phyloP scores from a whole-genome alignment of 495 filamentous ascomycete genomes.

The Aspergillus nidulans region DNA sequence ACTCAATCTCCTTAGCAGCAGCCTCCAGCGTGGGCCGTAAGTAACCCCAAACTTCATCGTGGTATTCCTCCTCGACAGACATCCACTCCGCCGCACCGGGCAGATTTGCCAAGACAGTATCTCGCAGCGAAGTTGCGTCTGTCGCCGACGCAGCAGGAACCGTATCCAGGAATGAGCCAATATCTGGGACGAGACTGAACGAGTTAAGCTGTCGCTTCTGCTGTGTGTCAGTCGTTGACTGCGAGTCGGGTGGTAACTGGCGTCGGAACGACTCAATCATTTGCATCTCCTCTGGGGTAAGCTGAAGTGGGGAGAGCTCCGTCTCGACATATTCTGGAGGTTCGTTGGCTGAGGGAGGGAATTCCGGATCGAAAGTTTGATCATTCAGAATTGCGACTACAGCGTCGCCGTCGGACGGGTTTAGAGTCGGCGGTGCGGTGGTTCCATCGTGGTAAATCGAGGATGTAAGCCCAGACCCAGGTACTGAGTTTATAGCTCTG shows the following conservation, averaged over 20 bases:
- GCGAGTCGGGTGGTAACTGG: constrained; percentile 6
- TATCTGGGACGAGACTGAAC: constrained; percentile 42
- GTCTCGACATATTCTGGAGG: constrained; percentile 42
- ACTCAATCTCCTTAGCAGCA: constrained; percentile 56
- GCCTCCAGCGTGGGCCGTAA: constrained; percentile 56
- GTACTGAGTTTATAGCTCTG: constrained; percentile 13
- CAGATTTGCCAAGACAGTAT: constrained; percentile 26
- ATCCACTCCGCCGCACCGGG: constrained; percentile 52
- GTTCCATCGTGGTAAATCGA: neutral
- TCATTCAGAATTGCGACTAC: constrained; percentile 50
- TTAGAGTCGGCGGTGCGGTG: neutral
- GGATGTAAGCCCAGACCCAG: neutral
- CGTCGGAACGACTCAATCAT: constrained; percentile 37
- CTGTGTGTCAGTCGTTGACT: constrained; percentile 4
- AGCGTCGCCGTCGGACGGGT: constrained; percentile 36
- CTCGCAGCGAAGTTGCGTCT: constrained; percentile 22
- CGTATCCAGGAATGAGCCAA: constrained; percentile 32
- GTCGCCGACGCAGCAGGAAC: neutral
- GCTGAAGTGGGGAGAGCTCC: constrained; percentile 19
- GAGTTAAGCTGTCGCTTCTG: constrained; percentile 19
- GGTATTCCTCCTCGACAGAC: constrained; percentile 59
- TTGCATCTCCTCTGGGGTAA: constrained; percentile 25
- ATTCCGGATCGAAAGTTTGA: constrained; percentile 48
- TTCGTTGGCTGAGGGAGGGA: constrained; percentile 17
- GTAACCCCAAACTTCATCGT: constrained; percentile 78